Base-by-base conservation (phyloP, 495 filamentous ascomycete genomes). In the Rhypophila decipiens region DNA sequence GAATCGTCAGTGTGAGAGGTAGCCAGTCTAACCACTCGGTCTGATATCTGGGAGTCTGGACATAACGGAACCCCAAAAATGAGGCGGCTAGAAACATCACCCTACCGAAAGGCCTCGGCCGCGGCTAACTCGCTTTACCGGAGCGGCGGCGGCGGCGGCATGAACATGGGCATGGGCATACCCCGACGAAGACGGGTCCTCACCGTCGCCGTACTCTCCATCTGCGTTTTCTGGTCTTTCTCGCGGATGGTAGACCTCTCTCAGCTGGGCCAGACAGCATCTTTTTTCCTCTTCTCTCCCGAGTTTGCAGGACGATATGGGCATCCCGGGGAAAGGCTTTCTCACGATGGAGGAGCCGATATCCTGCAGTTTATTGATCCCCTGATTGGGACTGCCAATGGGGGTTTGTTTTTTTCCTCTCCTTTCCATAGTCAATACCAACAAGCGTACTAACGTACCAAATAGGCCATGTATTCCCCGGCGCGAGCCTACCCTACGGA, bases 401-500 rank as follows among this genome's bases (percentile, higher is more conserved):
- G 66, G 71, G 84, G 84, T 52, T 37, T 24, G 63, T 47, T 22
- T 18, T 20, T 9, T 24, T n/a, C n/a, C n/a, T n/a, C n/a, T n/a
- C n/a, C n/a, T n/a, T n/a, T n/a, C n/a, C 9, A 44, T 19, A 31
- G 12, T 31, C 10, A 5, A 5, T 11, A 4, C 8, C 4, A 4
- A 15, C 42, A 33, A 33, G 35, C 24, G 12, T 12, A 19, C 24
- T 34, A 12, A 8, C 4, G 22, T 40, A 24, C 3, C 24, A 21
- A 19, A 24, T 36, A 68, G 63, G 69, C 41, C 84, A 88, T 74
- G 84, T 87, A 12, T 88, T 88, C 46, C 78, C 84, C 13, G 84
- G 84, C 2, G 84, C 84, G 4, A 37, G n/a, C 35, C 12, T n/a
- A 36, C 8, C 18, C 5, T 11, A 24, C 62, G 54, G 71, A 45